Conservation (phyloP, 1,284 basidiomycete species). For the Cutaneotrichosporon mucoides region DNA sequence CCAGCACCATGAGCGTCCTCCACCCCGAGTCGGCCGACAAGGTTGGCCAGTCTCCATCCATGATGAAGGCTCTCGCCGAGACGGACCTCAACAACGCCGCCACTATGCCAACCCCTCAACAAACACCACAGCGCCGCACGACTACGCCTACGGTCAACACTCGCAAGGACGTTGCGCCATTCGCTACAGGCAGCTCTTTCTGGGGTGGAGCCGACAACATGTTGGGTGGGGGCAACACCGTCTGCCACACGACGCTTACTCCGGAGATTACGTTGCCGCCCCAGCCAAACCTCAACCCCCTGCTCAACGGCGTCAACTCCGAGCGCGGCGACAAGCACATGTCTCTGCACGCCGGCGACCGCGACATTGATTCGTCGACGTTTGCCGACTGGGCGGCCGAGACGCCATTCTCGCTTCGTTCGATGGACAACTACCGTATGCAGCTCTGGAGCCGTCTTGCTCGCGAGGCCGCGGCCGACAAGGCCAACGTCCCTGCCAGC, state of each 20-base stretch:
- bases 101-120: conserved; percentile 6
- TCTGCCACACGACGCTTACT: conserved; percentile 77
- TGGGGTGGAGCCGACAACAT: conserved; percentile 59
- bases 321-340: conserved; percentile 10
- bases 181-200: conserved; percentile 56
- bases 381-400: conserved; percentile 60
- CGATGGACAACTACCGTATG: conserved; percentile 76
- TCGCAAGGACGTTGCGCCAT: conserved; percentile 65
- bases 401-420: conserved; percentile 76
- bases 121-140: conserved; percentile 3
- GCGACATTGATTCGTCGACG: conserved; percentile 56
- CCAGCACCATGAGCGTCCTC: conserved; percentile 51
- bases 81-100: conserved; percentile 3
- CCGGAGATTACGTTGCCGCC: conserved; percentile 55
- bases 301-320: conserved; percentile 53
- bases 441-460: conserved; percentile 83
- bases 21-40: conserved; percentile 42
- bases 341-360: conserved; percentile 35
- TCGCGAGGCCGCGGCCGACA: conserved; percentile 44
- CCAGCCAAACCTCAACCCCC: conserved; percentile 71
- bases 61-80: conserved; percentile 37
- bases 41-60: conserved; percentile 38
- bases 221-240: conserved; percentile 61
- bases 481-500: conserved; percentile 34
- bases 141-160: conserved; percentile 61